Evolutionary conservation across 2,329 filamentous ascomycete genomes (phyloP), one percentile per base, ranked within the genome.

Genomic region (Penicillium sp.): DNA sequence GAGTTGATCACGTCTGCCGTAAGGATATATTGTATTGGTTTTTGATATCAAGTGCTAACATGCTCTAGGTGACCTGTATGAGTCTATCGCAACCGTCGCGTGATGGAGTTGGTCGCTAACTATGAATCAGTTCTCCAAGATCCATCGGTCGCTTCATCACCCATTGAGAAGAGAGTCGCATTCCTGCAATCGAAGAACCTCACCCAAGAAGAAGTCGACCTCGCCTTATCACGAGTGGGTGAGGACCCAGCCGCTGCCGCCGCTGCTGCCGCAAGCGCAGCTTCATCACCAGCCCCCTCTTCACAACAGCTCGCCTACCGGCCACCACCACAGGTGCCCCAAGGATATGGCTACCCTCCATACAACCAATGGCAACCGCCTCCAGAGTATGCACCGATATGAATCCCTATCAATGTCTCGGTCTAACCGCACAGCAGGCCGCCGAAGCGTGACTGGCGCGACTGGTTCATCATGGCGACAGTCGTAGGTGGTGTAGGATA

Each of bases 401-500:
- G 9, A 42, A 42, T 23, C 3, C 39, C 19, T 42, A 23, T 23
- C 19, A 42, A 21, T 42, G 19, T 19, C 39, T 42, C 10, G n/a
- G 19, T 42, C 62, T 67, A 48, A 67, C 54, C 35, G 44, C 27
- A 54, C 54, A 39, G 42, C 45, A 79, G 77, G 60, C 77, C 87
- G 2, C 92, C 92, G 3, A 88, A 87, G 72, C 83, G 95, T 70
- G 95, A 99, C 77, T 99, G 95, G 95, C 85, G 96, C 60, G 95
- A 99, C 73, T 98, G 92, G 90, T 99, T 99, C 77, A 98, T 99
- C 76, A 96, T 98, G 92, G 95, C 95, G 8, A 99, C 95, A 0
- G 91, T 98, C 13, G 89, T 96, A 61, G 89, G 92, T 56, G 92
- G 93, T 49, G 88, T 97, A 21, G 85, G 92, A 39, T 98, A 97